Evolutionary conservation across 176 grass and related monocot species (phyloP).

Genomic region (Ampelocalamus luodianensis): DNA sequence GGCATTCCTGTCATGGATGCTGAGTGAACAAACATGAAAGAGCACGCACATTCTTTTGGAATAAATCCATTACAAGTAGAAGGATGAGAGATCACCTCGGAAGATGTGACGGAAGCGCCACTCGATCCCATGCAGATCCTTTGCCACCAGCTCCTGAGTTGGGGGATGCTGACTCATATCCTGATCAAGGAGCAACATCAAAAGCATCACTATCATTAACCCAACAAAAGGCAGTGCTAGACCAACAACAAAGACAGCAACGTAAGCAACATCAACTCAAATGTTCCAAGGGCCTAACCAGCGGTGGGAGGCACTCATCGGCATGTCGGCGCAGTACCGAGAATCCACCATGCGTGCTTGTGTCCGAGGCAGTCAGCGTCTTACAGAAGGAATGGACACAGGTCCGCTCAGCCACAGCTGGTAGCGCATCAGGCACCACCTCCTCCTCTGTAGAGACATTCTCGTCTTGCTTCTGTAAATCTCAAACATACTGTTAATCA

Average conservation of each 20-base stretch:
- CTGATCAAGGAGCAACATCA: slow-evolving; percentile 52
- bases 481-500: neutral
- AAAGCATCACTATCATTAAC: slow-evolving; percentile 21
- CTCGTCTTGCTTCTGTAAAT: slow-evolving; percentile 62
- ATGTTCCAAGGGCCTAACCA: slow-evolving; percentile 55
- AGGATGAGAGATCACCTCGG: slow-evolving; percentile 59
- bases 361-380: slow-evolving; percentile 93
- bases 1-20: neutral
- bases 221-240: neutral
- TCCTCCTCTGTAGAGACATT: slow-evolving; percentile 42
- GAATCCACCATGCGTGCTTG: slow-evolving; percentile 92
- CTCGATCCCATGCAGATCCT: slow-evolving; percentile 79
- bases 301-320: slow-evolving; percentile 85
- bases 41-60: neutral
- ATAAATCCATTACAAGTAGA: slow-evolving; percentile 10
- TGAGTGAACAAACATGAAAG: neutral
- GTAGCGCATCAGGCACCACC: slow-evolving; percentile 31
- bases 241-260: slow-evolving; percentile 5
- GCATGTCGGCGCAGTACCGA: slow-evolving; percentile 83
- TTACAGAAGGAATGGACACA: slow-evolving; percentile 87
- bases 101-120: slow-evolving; percentile 98
- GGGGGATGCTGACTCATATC: slow-evolving; percentile 92
- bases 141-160: slow-evolving; percentile 80
- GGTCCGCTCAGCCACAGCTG: slow-evolving; percentile 35
- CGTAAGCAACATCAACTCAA: slow-evolving; percentile 10